Evolutionary conservation across 1,284 basidiomycete genomes (phyloP), one percentile per base, ranked within the genome.

Genomic region (Fistulinella cinereoalba): DNA sequence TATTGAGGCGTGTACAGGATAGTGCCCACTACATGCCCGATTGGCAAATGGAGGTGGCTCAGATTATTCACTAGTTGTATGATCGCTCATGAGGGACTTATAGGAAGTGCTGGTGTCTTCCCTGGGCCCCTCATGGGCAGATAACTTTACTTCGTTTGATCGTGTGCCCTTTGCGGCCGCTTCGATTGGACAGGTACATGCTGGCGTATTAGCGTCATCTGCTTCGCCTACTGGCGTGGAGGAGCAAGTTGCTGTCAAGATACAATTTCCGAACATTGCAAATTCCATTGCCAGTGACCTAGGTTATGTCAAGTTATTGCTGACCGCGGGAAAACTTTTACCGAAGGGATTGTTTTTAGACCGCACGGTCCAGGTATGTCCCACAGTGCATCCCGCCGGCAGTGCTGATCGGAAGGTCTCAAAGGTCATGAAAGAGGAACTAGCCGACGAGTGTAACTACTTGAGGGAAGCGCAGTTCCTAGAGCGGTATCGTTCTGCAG

Each of bases 1-100:
- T 99, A 27, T 83, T 99, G 60, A 79, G 92, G 37, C 77, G 88
- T 33, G 94, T 99, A 0, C 96, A 99, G 66, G 91, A 96, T 58
- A 85, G 87, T 56, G 97, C 97, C 2, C 92, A 99, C 67, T 98
- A 97, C 67, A 99, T 98, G 95, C 97, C 96, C 0, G 86, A 94
- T 54, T 95, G 88, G 88, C 97, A 99, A 67, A 89, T 97, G 82
- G 90, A 95, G 79, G 91, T 90, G n/a, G 9, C 9, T 25, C 13
- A 12, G 25, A 27, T 34, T 18, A 42, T 27, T 27, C 10, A 6
- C 5, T 39, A n/a, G 53, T 50, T 10, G 7, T 32, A 25, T n/a
- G 4, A 4, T 15, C 8, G 41, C 49, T 63, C 23, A 57, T 22
- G 4, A 12, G 8, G 22, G 34, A n/a, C 43, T n/a, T 24, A 37